These are phyloP conservation scores for Pluteus cervinus DNA, from an alignment of 768 basidiomycete species.

Conservation along the genomic window DNA sequence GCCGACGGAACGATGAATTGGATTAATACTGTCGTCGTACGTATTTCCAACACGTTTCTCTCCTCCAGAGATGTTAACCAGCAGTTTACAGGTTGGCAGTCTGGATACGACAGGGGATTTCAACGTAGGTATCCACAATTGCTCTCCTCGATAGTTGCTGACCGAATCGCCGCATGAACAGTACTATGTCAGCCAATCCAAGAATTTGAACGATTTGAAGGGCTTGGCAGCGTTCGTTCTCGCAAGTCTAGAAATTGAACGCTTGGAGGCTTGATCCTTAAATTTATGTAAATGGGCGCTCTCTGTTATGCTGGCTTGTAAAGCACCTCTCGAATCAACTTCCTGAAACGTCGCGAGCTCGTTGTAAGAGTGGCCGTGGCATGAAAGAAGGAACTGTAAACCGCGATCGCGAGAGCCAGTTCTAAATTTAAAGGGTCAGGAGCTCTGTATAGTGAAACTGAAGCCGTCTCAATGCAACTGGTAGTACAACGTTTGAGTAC, in stretches of 20 bases:
- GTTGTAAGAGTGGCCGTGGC: no score
- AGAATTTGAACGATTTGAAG: slow-evolving; percentile 38
- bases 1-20: slow-evolving; percentile 39
- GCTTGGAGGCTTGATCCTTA: no score
- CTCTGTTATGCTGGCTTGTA: no score
- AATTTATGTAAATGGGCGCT: no score
- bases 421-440: no score
- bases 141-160: background rate
- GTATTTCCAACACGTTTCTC: slow-evolving; percentile 10
- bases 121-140: slow-evolving; percentile 19
- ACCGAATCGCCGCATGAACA: slow-evolving; percentile 9
- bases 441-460: no score
- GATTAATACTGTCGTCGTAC: slow-evolving; percentile 38
- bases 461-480: no score
- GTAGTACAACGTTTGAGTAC: no score
- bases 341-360: no score
- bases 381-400: no score
- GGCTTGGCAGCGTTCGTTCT: slow-evolving; percentile 39
- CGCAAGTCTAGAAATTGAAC: slow-evolving; percentile 40
- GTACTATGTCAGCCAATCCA: slow-evolving; percentile 38
- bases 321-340: no score
- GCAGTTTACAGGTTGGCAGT: slow-evolving; percentile 30
- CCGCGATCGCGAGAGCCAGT: no score
- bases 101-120: slow-evolving; percentile 31
- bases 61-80: background rate